phyloP scores from a whole-genome alignment of 371 early-diverging fungal genomes.

The Lichtheimia corymbifera region DNA sequence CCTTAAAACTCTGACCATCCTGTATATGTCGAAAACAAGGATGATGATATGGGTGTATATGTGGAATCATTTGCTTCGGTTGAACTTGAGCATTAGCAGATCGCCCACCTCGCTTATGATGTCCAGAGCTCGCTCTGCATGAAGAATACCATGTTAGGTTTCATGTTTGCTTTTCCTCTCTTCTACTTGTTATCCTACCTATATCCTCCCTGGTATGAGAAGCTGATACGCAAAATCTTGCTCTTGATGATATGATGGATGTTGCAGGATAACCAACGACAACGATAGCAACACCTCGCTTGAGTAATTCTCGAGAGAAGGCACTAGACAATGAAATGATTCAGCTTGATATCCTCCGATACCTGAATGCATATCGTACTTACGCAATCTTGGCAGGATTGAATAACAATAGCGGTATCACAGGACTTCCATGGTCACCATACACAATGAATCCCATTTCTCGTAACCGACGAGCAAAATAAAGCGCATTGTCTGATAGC shows the following conservation, averaged over 20 bases:
- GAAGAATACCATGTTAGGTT: background rate
- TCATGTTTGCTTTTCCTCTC: constrained; percentile 5
- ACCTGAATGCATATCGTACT: constrained; percentile 13
- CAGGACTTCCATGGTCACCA: constrained; percentile 93
- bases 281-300: constrained; percentile 95
- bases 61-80: background rate
- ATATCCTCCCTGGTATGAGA: constrained; percentile 97
- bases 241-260: constrained; percentile 96
- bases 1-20: no score
- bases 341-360: no score
- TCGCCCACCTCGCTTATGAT: constrained; percentile 62
- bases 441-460: constrained; percentile 95
- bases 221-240: constrained; percentile 96
- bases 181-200: constrained; percentile 30
- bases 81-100: constrained; percentile 51
- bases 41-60: no score
- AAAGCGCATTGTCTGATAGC: constrained; percentile 87
- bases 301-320: constrained; percentile 92
- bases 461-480: constrained; percentile 82
- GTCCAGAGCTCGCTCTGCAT: constrained; percentile 35
- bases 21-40: no score
- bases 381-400: constrained; percentile 97
- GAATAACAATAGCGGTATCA: constrained; percentile 96
- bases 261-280: constrained; percentile 99
- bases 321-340: constrained; percentile 48